phyloP scores from a whole-genome alignment of 257 asterid genomes.

The Nicotiana tomentosiformis region DNA sequence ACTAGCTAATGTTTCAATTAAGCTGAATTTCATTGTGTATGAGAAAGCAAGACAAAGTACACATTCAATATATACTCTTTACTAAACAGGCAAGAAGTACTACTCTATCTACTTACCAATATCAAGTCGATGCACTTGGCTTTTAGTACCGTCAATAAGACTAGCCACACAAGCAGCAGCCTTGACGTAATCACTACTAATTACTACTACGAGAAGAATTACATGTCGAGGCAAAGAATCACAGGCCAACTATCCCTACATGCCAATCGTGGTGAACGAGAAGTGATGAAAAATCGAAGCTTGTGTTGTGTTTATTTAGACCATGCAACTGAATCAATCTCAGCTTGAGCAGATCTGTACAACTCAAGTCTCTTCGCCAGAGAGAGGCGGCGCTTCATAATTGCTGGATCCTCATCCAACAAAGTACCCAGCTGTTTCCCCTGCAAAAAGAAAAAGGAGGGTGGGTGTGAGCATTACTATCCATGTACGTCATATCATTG shows the following conservation, averaged over 20 bases:
- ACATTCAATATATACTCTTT: no score
- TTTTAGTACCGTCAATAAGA: neutral
- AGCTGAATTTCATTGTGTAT: no score
- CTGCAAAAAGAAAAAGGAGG: slow-evolving; percentile 20
- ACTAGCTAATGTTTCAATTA: no score
- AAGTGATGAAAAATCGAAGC: neutral
- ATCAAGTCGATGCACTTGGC: neutral
- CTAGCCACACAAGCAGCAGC: neutral
- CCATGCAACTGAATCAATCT: slow-evolving; percentile 76
- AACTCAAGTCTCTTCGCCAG: slow-evolving; percentile 68
- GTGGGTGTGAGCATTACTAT: neutral
- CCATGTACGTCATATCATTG: neutral
- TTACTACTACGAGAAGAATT: neutral
- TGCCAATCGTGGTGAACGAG: neutral
- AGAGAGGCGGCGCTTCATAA: slow-evolving; percentile 60
- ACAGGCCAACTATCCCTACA: slow-evolving; percentile 5
- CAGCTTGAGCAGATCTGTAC: slow-evolving; percentile 66
- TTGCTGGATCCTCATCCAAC: slow-evolving; percentile 75
- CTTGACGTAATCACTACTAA: neutral
- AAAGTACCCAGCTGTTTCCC: slow-evolving; percentile 48
- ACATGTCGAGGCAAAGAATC: slow-evolving; percentile 18
- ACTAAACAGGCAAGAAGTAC: neutral
- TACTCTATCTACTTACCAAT: neutral
- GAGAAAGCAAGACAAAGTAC: no score
- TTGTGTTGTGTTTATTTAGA: slow-evolving; percentile 30